Evolutionary conservation across 345 rosid genomes (phyloP).

Genomic region (Geranium brycei): DNA sequence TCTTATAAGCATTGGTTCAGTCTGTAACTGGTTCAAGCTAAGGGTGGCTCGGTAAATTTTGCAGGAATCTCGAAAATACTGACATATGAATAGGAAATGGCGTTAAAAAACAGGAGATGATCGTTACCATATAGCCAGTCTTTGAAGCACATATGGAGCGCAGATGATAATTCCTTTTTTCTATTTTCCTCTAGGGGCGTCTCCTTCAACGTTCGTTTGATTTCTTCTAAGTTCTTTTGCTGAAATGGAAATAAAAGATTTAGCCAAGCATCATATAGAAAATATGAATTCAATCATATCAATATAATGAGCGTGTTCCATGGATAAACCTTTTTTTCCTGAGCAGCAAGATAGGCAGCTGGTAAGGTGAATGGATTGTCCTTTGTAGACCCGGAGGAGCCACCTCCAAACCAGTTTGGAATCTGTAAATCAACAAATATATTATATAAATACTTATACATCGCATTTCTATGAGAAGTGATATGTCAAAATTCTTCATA

Average conservation of each 20-base stretch:
- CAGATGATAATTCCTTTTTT: slow-evolving; percentile 73
- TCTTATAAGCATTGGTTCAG: no score
- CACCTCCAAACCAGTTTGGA: slow-evolving; percentile 83
- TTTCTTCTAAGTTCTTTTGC: slow-evolving; percentile 69
- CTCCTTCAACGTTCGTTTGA: slow-evolving; percentile 59
- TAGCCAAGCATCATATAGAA: background rate
- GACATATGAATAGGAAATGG: no score
- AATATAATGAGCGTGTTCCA: background rate
- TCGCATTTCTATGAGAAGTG: background rate
- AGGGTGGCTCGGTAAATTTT: no score
- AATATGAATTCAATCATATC: slow-evolving; percentile 2
- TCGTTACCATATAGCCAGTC: slow-evolving; percentile 91
- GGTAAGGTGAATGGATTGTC: slow-evolving; percentile 83
- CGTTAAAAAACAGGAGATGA: no score
- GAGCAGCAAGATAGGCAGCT: slow-evolving; percentile 51
- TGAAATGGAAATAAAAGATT: slow-evolving; percentile 14
- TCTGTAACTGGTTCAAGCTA: no score
- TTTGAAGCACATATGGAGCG: slow-evolving; percentile 83
- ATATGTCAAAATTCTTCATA: background rate
- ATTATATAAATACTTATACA: slow-evolving; percentile 1
- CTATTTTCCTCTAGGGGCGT: slow-evolving; percentile 77
- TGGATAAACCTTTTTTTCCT: slow-evolving; percentile 64
- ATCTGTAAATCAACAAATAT: slow-evolving; percentile 38
- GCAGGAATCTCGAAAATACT: no score
- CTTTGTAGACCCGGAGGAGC: slow-evolving; percentile 53